Evolutionary conservation across 2,329 filamentous ascomycete genomes (phyloP), one percentile per base, ranked within the genome.

Genomic region (Verticillium albo-atrum): DNA sequence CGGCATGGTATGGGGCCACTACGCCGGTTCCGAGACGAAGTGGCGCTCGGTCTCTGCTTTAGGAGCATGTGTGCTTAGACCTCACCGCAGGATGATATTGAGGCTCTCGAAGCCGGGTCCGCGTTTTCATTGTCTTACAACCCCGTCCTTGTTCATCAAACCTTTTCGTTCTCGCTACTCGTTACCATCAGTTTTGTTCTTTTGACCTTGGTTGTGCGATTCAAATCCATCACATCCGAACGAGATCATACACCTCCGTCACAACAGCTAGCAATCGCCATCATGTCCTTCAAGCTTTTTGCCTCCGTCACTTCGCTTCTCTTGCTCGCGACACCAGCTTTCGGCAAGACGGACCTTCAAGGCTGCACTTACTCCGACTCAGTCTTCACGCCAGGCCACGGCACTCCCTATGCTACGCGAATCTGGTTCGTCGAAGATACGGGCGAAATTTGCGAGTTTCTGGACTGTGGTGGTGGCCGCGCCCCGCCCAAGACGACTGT

Each of bases 381-480:
- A 9, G 60, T 65, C 58, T 63, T 68, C 50, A 58, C 56, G 10
- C 42, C 42, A 12, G 42, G n/a, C 20, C n/a, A 23, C 42, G 42
- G 42, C 42, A 23, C n/a, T 5, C 58, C 56, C 1, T 62, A 58
- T 58, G 59, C 61, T 10, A 69, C 72, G 61, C 61, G 80, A 54
- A 71, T 85, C 66, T 89, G 79, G 77, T 89, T 84, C 71, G 81
- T 87, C 57, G 86, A 85, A 2, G 84, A 74, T 64, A 84, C 81
- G 20, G 85, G 86, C 68, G 86, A 89, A 75, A 76, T 89, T 68
- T 89, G 87, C 79, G 76, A 77, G 12, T 68, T 84, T 62, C 78
- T 86, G 65, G 87, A 89, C 79, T 89, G 87, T 72, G 87, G 87
- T 60, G 87, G 87, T 64, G 87, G 86, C 58, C 79, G 82, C 53